phyloP scores from a whole-genome alignment of 2,329 filamentous ascomycete genomes.

The Venturia asperata region DNA sequence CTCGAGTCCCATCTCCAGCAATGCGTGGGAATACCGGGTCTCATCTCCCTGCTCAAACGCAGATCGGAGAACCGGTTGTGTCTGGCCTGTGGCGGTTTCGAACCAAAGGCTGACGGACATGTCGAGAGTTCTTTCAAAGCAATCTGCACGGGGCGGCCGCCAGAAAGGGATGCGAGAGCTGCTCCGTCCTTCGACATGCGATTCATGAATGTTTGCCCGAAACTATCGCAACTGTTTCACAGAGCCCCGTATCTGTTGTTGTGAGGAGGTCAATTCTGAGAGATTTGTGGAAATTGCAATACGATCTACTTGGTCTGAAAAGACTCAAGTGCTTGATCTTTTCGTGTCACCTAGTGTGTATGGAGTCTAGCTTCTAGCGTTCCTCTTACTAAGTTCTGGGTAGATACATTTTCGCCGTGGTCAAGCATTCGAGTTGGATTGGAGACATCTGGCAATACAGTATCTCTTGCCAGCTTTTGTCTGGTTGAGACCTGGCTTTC shows the following conservation, averaged over 20 bases:
- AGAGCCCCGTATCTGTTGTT: not conserved
- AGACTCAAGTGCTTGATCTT: not conserved
- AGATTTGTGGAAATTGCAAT: slow-evolving; percentile 14
- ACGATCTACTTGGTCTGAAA: not conserved
- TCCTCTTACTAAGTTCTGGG: not conserved
- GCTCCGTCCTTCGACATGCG: slow-evolving; percentile 11
- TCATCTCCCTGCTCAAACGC: not conserved
- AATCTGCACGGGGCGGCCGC: slow-evolving; percentile 1
- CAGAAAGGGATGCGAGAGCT: slow-evolving; percentile 10
- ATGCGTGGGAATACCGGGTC: not conserved
- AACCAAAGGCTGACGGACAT: not conserved
- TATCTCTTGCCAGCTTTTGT: slow-evolving; percentile 11
- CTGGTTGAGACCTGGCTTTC: slow-evolving; percentile 7
- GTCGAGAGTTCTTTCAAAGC: not conserved
- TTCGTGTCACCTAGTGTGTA: slow-evolving; percentile 3
- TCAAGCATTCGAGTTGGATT: slow-evolving; percentile 10
- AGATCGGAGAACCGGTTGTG: not conserved
- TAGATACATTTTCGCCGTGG: slow-evolving; percentile 8
- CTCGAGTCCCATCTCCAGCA: not conserved
- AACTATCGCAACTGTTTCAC: not conserved
- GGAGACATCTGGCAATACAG: slow-evolving; percentile 17
- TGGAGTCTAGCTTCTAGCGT: not conserved
- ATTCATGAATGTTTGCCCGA: slow-evolving; percentile 5
- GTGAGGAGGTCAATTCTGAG: slow-evolving; percentile 12
- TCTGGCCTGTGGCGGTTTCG: slow-evolving; percentile 4